Base-by-base conservation (phyloP, 345 rosid species). In the Corchorus olitorius region DNA sequence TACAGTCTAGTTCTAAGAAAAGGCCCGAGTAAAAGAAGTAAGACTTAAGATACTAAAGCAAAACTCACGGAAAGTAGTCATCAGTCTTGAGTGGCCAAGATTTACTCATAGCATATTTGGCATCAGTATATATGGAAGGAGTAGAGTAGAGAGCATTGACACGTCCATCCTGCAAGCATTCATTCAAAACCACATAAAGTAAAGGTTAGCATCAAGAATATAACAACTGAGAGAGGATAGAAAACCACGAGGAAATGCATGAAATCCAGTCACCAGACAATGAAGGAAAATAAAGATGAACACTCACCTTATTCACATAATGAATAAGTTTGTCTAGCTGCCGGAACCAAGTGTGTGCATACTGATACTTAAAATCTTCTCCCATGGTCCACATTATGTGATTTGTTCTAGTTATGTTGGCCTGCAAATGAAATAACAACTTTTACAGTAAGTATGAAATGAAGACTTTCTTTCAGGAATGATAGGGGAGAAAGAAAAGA, bases 351-450 rank as follows among this genome's bases (percentile, higher is more conserved):
- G 98, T 79, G 78, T 86, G 84, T 19, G 99, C 98, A 82, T 93
- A 96, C 81, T 96, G 98, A 86, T 93, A 96, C 81, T 86, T 89
- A 83, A 96, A 96, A 86, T 96, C 99, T 72, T 98, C 92, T 84
- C 99, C 99, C 99, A 96, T 92, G 62, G 97, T 92, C 84, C 89
- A 96, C 99, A 96, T 96, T 72, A 96, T 83, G 70, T 96, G 99
- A 85, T 96, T 80, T 67, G 92, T 84, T 75, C 92, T 85, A 70
- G 99, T 96, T 73, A 93, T 90, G 85, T 96, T 93, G 65, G 97
- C 98, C 99, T 96, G 92, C 55, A 59, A 85, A 79, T 20, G 70
- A 27, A 27, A 54, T 70, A 68, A 61, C 0, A 14, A 34, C 8
- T 19, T 61, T 84, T 45, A 76, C 71, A 53, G 33, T 56, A 79